phyloP scores from a whole-genome alignment of 495 filamentous ascomycete species.

The Podospora pseudopauciseta region DNA sequence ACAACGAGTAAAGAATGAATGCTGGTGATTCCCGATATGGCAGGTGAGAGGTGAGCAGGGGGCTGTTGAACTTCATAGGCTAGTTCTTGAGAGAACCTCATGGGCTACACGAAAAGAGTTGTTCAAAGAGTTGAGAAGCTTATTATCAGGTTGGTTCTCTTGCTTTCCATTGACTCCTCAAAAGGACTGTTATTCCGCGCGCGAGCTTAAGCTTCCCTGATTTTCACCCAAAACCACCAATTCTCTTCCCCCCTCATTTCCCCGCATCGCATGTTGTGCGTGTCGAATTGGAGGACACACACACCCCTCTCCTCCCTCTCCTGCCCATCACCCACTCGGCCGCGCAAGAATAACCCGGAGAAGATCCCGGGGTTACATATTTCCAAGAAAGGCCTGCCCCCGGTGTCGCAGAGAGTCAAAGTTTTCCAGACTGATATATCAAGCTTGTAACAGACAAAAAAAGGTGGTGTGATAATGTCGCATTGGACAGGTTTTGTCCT shows the following conservation, averaged over 20 bases:
- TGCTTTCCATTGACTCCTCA: not conserved
- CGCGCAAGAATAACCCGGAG: not conserved
- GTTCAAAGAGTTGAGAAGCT: too few relatives aligned
- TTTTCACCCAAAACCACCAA: not conserved
- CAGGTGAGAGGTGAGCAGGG: not conserved
- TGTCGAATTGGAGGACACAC: not conserved
- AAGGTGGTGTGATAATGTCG: not conserved
- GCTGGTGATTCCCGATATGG: not conserved
- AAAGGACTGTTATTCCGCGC: not conserved
- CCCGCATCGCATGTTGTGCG: not conserved
- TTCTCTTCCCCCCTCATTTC: not conserved
- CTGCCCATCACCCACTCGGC: not conserved
- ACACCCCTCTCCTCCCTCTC: too few relatives aligned
- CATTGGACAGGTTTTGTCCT: not conserved
- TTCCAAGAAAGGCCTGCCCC: not conserved
- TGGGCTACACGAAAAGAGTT: not conserved
- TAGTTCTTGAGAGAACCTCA: not conserved
- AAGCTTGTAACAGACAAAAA: not conserved
- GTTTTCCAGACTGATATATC: not conserved
- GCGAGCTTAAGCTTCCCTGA: not conserved
- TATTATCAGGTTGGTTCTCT: not conserved
- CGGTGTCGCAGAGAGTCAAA: not conserved
- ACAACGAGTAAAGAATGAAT: not conserved
- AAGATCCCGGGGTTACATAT: not conserved
- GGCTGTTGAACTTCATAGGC: not conserved